phyloP scores from a whole-genome alignment of 306 rosid genomes.

The Fagus sylvatica region DNA sequence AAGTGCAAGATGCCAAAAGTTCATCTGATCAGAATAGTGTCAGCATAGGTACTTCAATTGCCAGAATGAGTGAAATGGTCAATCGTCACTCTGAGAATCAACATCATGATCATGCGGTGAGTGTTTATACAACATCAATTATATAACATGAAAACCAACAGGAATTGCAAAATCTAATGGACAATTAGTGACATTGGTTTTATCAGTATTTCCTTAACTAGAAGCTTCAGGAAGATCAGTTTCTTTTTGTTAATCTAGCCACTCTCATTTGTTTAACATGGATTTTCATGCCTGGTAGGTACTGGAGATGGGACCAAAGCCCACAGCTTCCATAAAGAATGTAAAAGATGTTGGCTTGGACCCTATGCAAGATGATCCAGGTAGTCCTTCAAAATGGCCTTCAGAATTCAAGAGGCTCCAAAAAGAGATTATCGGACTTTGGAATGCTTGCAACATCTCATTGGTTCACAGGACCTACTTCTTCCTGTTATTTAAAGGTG shows the following conservation, averaged over 20 bases:
- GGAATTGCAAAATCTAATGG: not conserved
- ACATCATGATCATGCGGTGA: conserved; percentile 51
- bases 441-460: conserved; percentile 85
- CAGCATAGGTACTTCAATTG: conserved; percentile 23
- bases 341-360: conserved; percentile 75
- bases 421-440: conserved; percentile 71
- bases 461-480: conserved; percentile 94
- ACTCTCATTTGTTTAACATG: conserved; percentile 13
- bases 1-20: conserved; percentile 35
- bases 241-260: conserved; percentile 15
- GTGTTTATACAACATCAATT: conserved; percentile 3
- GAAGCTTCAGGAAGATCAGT: conserved; percentile 11
- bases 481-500: conserved; percentile 84
- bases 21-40: conserved; percentile 35
- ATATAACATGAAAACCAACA: not conserved
- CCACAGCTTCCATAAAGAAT: conserved; percentile 31
- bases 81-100: conserved; percentile 27
- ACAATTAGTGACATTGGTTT: not conserved
- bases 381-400: conserved; percentile 66
- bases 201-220: not conserved
- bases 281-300: conserved; percentile 43
- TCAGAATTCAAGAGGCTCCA: conserved; percentile 76
- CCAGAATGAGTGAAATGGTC: conserved; percentile 37
- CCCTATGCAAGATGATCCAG: conserved; percentile 56
- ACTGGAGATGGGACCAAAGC: conserved; percentile 34